A percentile compares a stretch with the other conserved stretches of the same genome.
Conservation (phyloP, 352 stramenopile species). For the Phytophthora brassicae region DNA sequence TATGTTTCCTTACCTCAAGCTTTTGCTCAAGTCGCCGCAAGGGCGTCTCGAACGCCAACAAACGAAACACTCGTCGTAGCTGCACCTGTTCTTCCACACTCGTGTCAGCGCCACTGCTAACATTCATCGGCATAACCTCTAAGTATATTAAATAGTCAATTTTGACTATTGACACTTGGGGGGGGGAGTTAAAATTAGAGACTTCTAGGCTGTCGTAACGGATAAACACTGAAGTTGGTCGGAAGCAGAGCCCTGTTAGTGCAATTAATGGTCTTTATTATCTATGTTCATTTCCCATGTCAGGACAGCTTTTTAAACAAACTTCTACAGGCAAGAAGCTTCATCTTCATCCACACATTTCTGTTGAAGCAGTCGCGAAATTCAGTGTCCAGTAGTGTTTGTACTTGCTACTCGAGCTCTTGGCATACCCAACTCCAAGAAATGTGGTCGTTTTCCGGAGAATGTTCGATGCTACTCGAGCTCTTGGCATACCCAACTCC, state of each 20-base stretch:
- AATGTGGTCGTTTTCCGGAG: conserved; percentile 31
- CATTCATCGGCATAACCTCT: conserved; percentile 13
- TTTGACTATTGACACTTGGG: no score
- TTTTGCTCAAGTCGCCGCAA: conserved; percentile 62
- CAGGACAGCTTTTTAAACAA: conserved; percentile 1
- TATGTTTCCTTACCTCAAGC: conserved; percentile 41
- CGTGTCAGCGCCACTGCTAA: conserved; percentile 27
- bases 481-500: conserved; percentile 36
- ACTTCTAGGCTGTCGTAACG: no score
- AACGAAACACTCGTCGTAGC: conserved; percentile 66
- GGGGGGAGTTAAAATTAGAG: no score
- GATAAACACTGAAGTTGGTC: background rate
- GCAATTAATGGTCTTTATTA: background rate
- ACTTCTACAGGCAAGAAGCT: no score
- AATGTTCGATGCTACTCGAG: no score
- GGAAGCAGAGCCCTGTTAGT: background rate
- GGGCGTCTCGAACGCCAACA: conserved; percentile 67
- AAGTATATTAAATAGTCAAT: no score
- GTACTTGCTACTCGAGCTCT: conserved; percentile 36
- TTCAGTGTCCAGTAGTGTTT: conserved; percentile 61
- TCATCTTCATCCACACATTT: conserved; percentile 22
- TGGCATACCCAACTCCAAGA: conserved; percentile 37
- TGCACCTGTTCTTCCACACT: conserved; percentile 83
- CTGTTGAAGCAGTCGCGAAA: conserved; percentile 34
- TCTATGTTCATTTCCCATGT: conserved; percentile 12